phyloP scores from a whole-genome alignment of 2,329 filamentous ascomycete species.

The Penicillium verrucosum region DNA sequence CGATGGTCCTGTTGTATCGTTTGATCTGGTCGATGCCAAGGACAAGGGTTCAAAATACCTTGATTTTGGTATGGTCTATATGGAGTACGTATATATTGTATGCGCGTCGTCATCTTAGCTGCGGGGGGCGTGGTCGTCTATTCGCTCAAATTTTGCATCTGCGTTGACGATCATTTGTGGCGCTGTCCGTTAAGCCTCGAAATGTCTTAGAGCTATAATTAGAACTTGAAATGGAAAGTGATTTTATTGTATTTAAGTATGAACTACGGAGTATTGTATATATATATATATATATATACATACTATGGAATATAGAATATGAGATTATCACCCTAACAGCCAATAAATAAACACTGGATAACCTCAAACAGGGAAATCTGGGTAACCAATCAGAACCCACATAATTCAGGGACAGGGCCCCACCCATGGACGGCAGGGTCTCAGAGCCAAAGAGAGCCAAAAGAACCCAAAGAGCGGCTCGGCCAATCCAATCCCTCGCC shows the following conservation, averaged over 20 bases:
- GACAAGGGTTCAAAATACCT: not conserved
- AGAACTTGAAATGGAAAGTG: not conserved
- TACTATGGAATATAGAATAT: not conserved
- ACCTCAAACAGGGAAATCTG: not conserved
- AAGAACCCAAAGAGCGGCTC: slow-evolving; percentile 7
- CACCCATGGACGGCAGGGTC: not conserved
- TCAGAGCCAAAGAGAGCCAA: not conserved
- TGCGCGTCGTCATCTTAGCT: slow-evolving; percentile 1
- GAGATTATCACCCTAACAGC: not conserved
- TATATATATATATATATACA: not conserved
- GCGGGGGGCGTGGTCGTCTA: not conserved
- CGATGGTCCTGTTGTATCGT: not conserved
- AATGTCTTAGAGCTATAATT: not conserved
- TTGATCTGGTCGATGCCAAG: not conserved
- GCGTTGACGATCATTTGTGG: slow-evolving; percentile 1
- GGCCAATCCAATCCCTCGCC: slow-evolving; percentile 7
- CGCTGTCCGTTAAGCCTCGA: not conserved
- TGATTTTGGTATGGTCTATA: not conserved
- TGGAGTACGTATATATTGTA: not conserved
- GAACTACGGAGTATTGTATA: too few species aligned
- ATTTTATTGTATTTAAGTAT: not conserved
- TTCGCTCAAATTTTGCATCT: not conserved
- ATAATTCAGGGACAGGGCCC: not conserved
- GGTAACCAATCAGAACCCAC: not conserved
- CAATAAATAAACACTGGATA: slow-evolving; percentile 1